A percentile compares a stretch with the other conserved stretches of the same genome.
Conservation (phyloP, 1,284 basidiomycete species). For the Trichosporon sp. region DNA sequence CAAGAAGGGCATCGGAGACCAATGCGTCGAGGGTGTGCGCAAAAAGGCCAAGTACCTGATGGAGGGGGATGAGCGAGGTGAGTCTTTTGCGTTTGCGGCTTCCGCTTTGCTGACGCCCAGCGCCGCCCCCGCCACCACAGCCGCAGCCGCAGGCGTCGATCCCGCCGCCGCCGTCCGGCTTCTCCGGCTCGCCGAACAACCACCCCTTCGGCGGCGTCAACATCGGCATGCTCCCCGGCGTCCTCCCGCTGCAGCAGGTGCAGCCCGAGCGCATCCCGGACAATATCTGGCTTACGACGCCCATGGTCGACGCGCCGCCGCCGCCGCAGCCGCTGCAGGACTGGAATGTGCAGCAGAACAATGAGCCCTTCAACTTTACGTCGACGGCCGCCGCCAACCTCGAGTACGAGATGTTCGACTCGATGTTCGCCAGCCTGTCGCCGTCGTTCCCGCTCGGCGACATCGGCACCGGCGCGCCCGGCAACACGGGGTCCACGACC, state of each 20-base stretch:
- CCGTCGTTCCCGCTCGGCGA: slow-evolving; percentile 34
- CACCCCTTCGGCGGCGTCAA: slow-evolving; percentile 8
- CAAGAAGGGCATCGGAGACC: slow-evolving; percentile 83
- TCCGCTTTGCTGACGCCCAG: slow-evolving; percentile 2
- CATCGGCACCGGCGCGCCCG: neutral
- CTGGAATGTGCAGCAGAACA: slow-evolving; percentile 16
- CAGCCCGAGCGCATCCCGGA: slow-evolving; percentile 19
- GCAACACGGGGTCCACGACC: slow-evolving; percentile 12
- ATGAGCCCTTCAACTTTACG: slow-evolving; percentile 21
- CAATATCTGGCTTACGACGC: slow-evolving; percentile 28
- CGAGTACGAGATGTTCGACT: slow-evolving; percentile 45
- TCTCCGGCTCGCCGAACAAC: slow-evolving; percentile 14
- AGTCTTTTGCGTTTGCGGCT: slow-evolving; percentile 40
- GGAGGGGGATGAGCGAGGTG: slow-evolving; percentile 85
- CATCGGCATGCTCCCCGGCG: slow-evolving; percentile 13
- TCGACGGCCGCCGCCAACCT: slow-evolving; percentile 27
- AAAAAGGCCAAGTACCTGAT: slow-evolving; percentile 98
- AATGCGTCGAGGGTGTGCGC: slow-evolving; percentile 87
- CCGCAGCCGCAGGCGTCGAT: neutral
- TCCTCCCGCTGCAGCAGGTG: slow-evolving; percentile 3
- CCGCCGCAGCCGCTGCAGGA: slow-evolving; percentile 10
- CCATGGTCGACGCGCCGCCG: slow-evolving; percentile 18
- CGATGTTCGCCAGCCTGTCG: slow-evolving; percentile 40
- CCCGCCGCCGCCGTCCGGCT: slow-evolving; percentile 6
- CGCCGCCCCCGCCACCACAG: slow-evolving; percentile 1